Evolutionary conservation across 306 rosid genomes (phyloP), one percentile per base, ranked within the genome.

Genomic region (Fragaria ananassa): DNA sequence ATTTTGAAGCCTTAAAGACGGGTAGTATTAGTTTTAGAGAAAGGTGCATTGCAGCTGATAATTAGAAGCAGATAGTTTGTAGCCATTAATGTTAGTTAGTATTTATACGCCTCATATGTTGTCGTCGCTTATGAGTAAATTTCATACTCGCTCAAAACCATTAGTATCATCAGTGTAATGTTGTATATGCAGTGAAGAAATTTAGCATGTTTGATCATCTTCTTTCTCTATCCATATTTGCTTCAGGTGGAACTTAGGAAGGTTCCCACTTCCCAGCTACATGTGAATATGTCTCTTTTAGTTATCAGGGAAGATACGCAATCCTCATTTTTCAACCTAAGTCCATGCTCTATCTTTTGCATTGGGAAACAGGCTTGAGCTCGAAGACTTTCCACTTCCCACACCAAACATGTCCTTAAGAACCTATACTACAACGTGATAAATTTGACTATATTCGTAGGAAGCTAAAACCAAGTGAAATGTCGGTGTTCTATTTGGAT

Each of bases 41-140:
- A 54, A 42, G 17, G 35, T 46, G 74, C 70, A 81, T 29, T 23
- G 45, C 57, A 35, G 71, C 76, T 66, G 70, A 66, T 37, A 57
- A 71, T 5, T 76, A 53, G 68, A 71, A 46, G 19, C 42, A 25
- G 42, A 61, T 61, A 25, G 72, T 18, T 60, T 19, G 41, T 60
- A 42, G 51, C 72, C 70, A 19, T 49, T 57, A 68, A 6, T 69
- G 70, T 34, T 35, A 4, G n/a, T 70, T 17, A 10, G 39, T 71
- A 66, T 4, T 66, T 44, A 23, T 56, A 66, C 8, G 15, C 68
- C 51, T 45, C 67, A 15, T 73, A 21, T 10, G 50, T 66, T 69
- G 66, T 61, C 25, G 51, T 49, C 25, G 68, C 37, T 50, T 17
- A 14, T 15, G 7, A 47, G 6, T 12, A 37, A 12, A 11, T 27